These are phyloP conservation scores for Nannochloris sp. DNA, from an alignment of 139 green algal genomes.

Conservation along the genomic window DNA sequence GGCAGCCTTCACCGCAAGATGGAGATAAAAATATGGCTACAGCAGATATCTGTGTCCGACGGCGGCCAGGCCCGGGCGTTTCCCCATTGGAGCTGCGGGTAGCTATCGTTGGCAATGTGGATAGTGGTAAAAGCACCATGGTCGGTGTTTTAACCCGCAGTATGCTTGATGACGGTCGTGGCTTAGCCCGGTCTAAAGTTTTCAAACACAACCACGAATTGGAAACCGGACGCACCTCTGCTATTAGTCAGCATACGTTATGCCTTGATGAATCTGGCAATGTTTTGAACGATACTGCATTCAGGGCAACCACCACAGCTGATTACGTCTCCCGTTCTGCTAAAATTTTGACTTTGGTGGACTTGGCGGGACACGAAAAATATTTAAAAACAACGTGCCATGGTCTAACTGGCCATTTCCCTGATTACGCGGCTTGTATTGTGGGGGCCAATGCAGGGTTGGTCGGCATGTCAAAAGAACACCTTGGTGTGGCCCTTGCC, in stretches of 20 bases:
- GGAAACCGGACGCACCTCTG: constrained; percentile 75
- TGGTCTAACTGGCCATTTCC: constrained; percentile 75
- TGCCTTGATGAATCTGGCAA: constrained; percentile 60
- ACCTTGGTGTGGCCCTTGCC: constrained; percentile 85
- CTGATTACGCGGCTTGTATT: constrained; percentile 77
- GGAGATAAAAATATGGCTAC: neutral
- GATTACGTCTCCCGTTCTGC: constrained; percentile 65
- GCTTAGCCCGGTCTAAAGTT: constrained; percentile 72
- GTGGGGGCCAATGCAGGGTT: constrained; percentile 67
- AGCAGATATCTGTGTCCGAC: constrained; percentile 56
- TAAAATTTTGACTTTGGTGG: constrained; percentile 85
- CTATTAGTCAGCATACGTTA: constrained; percentile 84
- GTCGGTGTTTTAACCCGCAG: constrained; percentile 75
- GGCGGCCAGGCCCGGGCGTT: constrained; percentile 8
- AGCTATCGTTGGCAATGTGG: constrained; percentile 87
- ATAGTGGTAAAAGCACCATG: constrained; percentile 87
- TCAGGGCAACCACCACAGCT: constrained; percentile 57
- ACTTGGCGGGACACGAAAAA: constrained; percentile 83
- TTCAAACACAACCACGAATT: constrained; percentile 90
- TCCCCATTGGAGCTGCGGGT: constrained; percentile 67
- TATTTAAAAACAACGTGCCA: constrained; percentile 89
- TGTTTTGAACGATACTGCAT: constrained; percentile 76
- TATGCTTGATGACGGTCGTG: constrained; percentile 83
- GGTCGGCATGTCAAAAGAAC: constrained; percentile 89
- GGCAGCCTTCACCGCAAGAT: neutral